phyloP scores from a whole-genome alignment of 805 yeast genomes.

The Yarrowia bubula region DNA sequence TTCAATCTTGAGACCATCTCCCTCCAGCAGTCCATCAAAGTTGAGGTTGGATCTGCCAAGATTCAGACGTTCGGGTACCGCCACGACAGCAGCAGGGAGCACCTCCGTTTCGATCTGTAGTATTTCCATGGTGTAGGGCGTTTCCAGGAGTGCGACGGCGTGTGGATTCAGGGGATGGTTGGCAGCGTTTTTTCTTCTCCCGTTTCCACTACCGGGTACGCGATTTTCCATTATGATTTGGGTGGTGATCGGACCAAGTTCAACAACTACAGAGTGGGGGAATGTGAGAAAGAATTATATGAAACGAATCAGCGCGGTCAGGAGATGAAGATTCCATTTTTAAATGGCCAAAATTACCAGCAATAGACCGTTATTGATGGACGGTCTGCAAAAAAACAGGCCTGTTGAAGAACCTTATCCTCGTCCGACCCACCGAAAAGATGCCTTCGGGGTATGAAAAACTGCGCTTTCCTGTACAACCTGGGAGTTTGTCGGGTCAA shows the following conservation, averaged over 20 bases:
- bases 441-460: neutral
- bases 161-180: neutral
- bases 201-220: constrained; percentile 7
- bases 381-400: neutral
- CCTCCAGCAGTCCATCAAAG: constrained; percentile 43
- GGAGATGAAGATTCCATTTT: no score
- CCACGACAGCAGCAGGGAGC: constrained; percentile 39
- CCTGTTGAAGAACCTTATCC: neutral
- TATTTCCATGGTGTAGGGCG: constrained; percentile 1
- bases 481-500: neutral
- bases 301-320: no score
- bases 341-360: neutral
- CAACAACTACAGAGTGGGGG: no score
- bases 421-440: neutral
- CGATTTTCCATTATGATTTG: neutral
- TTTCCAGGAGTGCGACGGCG: neutral
- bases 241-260: no score
- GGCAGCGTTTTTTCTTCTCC: neutral
- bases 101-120: constrained; percentile 28
- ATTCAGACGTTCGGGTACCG: constrained; percentile 41
- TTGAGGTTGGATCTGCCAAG: constrained; percentile 43
- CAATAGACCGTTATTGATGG: neutral
- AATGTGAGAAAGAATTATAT: no score
- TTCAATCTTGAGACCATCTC: constrained; percentile 43
- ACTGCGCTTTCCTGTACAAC: constrained; percentile 4